Evolutionary conservation across 352 stramenopile species (phyloP).

Genomic region (Ophiocytium majus): DNA sequence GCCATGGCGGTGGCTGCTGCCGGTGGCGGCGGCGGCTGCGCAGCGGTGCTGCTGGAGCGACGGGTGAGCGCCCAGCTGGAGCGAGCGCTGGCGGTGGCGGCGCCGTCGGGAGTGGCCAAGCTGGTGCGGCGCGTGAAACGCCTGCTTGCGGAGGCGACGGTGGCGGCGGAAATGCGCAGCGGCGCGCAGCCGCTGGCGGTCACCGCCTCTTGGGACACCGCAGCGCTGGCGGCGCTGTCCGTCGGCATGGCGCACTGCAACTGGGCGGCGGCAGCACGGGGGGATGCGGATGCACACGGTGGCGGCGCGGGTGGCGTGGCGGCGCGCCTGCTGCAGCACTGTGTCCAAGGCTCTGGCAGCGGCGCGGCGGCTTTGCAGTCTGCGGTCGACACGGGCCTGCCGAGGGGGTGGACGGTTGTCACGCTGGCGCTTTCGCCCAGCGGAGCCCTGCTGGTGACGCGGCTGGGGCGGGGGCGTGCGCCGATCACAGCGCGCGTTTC

Average conservation of each 20-base stretch:
- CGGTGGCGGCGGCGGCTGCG: slow-evolving; percentile 3
- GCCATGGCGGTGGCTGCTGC: slow-evolving; percentile 22
- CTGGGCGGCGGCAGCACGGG: slow-evolving; percentile 12
- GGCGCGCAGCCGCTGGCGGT: neutral
- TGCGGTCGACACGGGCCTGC: slow-evolving; percentile 31
- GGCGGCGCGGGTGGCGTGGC: too few relatives aligned
- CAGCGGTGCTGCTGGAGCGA: slow-evolving; percentile 21
- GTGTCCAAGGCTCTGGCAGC: neutral
- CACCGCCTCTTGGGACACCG: slow-evolving; percentile 36
- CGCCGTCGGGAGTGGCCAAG: slow-evolving; percentile 25
- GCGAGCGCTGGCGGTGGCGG: slow-evolving; percentile 13
- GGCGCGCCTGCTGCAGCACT: neutral
- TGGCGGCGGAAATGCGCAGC: neutral
- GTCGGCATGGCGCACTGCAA: slow-evolving; percentile 53
- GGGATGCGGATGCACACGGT: neutral
- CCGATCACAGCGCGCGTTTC: slow-evolving; percentile 35
- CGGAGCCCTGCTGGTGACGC: slow-evolving; percentile 36
- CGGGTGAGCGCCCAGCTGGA: slow-evolving; percentile 27
- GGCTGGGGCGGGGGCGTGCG: slow-evolving; percentile 24
- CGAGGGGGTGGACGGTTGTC: slow-evolving; percentile 47
- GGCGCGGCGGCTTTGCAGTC: slow-evolving; percentile 23
- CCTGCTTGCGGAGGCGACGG: slow-evolving; percentile 20
- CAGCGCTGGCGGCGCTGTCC: slow-evolving; percentile 43
- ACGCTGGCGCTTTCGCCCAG: slow-evolving; percentile 38
- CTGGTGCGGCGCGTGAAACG: slow-evolving; percentile 45